phyloP scores from a whole-genome alignment of 768 basidiomycete species.

The Clathrus columnatus region DNA sequence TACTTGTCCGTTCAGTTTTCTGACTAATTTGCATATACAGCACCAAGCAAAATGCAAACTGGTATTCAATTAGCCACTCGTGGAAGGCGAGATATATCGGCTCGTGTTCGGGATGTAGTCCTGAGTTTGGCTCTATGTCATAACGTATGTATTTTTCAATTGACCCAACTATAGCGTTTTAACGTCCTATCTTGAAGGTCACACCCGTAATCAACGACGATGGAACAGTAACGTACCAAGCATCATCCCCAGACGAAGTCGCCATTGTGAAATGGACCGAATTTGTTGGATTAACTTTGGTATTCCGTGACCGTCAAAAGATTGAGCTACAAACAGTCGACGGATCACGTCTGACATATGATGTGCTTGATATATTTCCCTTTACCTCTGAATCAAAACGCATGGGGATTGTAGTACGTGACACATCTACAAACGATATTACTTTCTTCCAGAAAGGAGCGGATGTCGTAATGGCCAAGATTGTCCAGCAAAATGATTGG shows the following conservation, averaged over 20 bases:
- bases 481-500: slow-evolving; percentile 98
- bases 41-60: slow-evolving; percentile 36
- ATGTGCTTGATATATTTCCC: slow-evolving; percentile 91
- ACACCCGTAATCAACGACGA: slow-evolving; percentile 95
- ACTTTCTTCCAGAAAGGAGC: slow-evolving; percentile 95
- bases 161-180: not conserved
- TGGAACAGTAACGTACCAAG: slow-evolving; percentile 92
- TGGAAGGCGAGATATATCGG: slow-evolving; percentile 91
- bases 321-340: slow-evolving; percentile 74
- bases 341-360: slow-evolving; percentile 58
- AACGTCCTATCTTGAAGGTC: slow-evolving; percentile 43
- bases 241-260: slow-evolving; percentile 97
- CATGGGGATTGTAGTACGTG: slow-evolving; percentile 95
- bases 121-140: slow-evolving; percentile 92
- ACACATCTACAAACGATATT: slow-evolving; percentile 64
- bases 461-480: slow-evolving; percentile 94
- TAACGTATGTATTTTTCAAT: slow-evolving; percentile 50
- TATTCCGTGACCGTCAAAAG: slow-evolving; percentile 81
- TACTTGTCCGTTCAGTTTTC: not conserved
- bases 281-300: slow-evolving; percentile 84
- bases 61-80: slow-evolving; percentile 77
- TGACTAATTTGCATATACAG: not conserved
- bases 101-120: slow-evolving; percentile 86
- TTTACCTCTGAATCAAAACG: slow-evolving; percentile 99
- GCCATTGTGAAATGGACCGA: slow-evolving; percentile 98